Base-by-base conservation (phyloP, 1,284 basidiomycete genomes). In the Tilletia walkeri region DNA sequence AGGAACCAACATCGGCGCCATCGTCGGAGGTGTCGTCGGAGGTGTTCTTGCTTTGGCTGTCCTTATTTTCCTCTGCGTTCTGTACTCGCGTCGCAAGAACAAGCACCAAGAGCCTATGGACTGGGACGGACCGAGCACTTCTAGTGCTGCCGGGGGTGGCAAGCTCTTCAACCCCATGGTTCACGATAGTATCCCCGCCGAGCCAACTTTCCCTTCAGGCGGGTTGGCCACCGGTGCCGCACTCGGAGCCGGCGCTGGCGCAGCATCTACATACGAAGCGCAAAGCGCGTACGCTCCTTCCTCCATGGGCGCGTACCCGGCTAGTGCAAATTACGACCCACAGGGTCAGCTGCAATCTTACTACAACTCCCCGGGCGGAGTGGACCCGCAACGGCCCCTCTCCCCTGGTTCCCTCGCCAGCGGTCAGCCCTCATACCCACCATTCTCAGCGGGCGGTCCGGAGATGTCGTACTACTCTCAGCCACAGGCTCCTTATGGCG, bases 381-480 rank as follows among this genome's bases (percentile, higher is more conserved):
- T 30, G 24, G 24, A 30, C 24, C 24, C 24, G 24, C 41, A 45
- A 45, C 41, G 41, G 50, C 50, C 50, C 50, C 41, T 45, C 41
- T 7, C 41, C 41, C 14, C 41, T 14, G 41, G 14, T 45, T 53
- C 20, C 10, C 12, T 24, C 50, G 20, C 16, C 50, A 53, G 50
- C 16, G 50, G 18, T 7, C 50, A 53, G 50, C 50, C 50, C 18
- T 18, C 50, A 7, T 53, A 53, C 16, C 50, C 50, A 24, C 50
- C 50, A 7, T 53, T 53, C 50, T 12, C 7, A 10, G 18, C 50
- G 16, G 20, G 12, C 10, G 16, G 50, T 7, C 50, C 50, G 18
- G 50, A 53, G 50, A 53, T 53, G 50, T n/a, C 50, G 18, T 53
- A 53, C 16, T 53, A 53, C 50, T 53, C 50, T 12, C 50, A 53